Percentiles rank a stretch among this genome's conserved stretches.
Evolutionary conservation across 768 basidiomycete genomes (phyloP).

Genomic region (Kwoniella europaea): DNA sequence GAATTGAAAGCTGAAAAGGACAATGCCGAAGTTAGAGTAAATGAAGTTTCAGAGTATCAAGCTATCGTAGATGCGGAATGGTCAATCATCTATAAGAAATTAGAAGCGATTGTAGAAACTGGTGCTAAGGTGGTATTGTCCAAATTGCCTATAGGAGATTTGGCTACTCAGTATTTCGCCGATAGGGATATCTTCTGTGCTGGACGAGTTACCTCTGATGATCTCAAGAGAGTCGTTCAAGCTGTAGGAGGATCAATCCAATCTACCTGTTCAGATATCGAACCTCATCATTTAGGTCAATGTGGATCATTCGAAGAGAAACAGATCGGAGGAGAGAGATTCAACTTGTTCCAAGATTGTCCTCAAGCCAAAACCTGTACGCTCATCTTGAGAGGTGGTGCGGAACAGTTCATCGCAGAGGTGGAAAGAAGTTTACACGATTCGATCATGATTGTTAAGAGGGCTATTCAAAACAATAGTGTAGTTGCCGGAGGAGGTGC

Average conservation of each 20-base stretch:
- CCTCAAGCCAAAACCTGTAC: conserved; percentile 95
- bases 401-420: conserved; percentile 98
- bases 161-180: conserved; percentile 99
- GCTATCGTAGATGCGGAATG: conserved; percentile 99
- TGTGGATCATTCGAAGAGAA: conserved; percentile 90
- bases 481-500: conserved; percentile 98
- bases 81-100: conserved; percentile 98
- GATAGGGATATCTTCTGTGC: conserved; percentile 99
- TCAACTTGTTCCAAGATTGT: conserved; percentile 92
- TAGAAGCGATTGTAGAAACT: conserved; percentile 92
- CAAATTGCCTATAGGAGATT: conserved; percentile 96
- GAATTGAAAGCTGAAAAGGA: conserved; percentile 99
- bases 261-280: conserved; percentile 92
- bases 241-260: conserved; percentile 94
- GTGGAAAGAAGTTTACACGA: conserved; percentile 97
- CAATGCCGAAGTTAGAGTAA: conserved; percentile 96
- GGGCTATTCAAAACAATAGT: conserved; percentile 92
- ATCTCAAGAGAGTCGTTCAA: conserved; percentile 90
- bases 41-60: conserved; percentile 96
- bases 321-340: conserved; percentile 95
- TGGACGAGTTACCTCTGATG: conserved; percentile 86
- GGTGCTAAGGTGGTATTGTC: conserved; percentile 97
- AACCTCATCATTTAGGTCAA: conserved; percentile 86
- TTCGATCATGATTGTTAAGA: conserved; percentile 99
- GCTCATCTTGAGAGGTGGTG: conserved; percentile 88